Evolutionary conservation across 1,284 basidiomycete genomes (phyloP).

Genomic region (Fereydounia khargensis): DNA sequence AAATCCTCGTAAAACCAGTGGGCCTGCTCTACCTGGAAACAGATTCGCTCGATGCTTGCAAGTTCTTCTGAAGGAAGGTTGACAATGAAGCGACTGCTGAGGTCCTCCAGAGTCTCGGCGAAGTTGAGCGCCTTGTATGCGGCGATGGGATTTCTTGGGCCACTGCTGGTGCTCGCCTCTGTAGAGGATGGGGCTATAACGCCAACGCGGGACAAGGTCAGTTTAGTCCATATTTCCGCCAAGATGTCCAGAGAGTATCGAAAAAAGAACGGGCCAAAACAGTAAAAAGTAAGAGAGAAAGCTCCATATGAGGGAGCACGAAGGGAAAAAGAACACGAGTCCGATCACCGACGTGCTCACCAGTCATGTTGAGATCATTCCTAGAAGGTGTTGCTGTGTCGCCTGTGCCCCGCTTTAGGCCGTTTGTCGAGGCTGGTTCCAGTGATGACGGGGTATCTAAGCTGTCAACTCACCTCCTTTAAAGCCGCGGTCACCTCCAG

Average conservation of each 20-base stretch:
- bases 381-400: constrained; percentile 21
- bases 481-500: constrained; percentile 48
- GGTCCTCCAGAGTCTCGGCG: constrained; percentile 57
- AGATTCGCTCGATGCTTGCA: constrained; percentile 84
- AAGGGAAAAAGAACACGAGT: not conserved
- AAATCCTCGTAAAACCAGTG: constrained; percentile 99
- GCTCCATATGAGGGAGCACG: not conserved
- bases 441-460: not conserved
- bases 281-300: not conserved
- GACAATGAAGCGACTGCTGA: constrained; percentile 77
- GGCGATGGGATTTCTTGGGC: constrained; percentile 18
- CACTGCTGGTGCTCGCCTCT: constrained; percentile 22
- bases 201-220: not conserved
- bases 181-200: not conserved
- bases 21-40: constrained; percentile 98
- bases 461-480: constrained; percentile 48
- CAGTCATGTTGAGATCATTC: too few relatives aligned
- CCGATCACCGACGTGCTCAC: constrained; percentile 1
- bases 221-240: too few relatives aligned
- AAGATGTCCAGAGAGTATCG: too few relatives aligned
- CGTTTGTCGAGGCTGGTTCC: not conserved
- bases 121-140: constrained; percentile 42
- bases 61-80: constrained; percentile 94
- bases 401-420: not conserved
- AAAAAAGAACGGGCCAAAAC: not conserved